Base-by-base conservation (phyloP, 768 basidiomycete genomes). In the Melanogaster broomeanus region DNA sequence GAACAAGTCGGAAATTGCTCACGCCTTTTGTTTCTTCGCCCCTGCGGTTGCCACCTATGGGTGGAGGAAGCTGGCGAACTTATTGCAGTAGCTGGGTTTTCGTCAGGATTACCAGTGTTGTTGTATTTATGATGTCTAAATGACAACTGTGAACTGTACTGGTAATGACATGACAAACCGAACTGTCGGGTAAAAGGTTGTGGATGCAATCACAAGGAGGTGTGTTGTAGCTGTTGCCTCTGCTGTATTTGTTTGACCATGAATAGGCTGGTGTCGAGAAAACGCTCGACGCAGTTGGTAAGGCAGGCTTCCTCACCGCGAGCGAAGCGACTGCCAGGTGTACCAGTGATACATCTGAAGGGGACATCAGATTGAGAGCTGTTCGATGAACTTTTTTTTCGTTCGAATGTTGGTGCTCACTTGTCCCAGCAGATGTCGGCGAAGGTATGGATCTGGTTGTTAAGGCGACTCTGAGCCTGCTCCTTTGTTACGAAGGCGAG, bases 361-460 rank as follows among this genome's bases (percentile, higher is more conserved):
- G 50, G 38, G 52, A 8, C n/a, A 49, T 58, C 45, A 66, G 58
- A 48, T 15, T 8, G 19, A 15, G 41, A 4, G 25, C 15, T 3
- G 3, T 21, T 13, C n/a, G n/a, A n/a, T n/a, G n/a, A n/a, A n/a
- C n/a, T n/a, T n/a, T n/a, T n/a, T n/a, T n/a, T n/a, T n/a, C 13
- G 4, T 6, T 27, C 21, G 25, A 11, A 45, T n/a, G 39, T 33
- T 33, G 15, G 18, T 45, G 76, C 82, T 67, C 62, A 94, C 92
- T 95, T 93, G 76, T 93, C 89, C 91, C 93, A 95, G 68, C 93
- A 94, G 72, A 85, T 84, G 61, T 80, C 80, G 16, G 93, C 94
- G 58, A 94, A 78, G 44, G 76, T 81, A 55, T 93, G 92, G 38
- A 94, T 84, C 25, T 80, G 74, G 22, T 80, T 73, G 60, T 92